These are phyloP conservation scores for Vinca major DNA, from an alignment of 305 asterid species.

Conservation along the genomic window DNA sequence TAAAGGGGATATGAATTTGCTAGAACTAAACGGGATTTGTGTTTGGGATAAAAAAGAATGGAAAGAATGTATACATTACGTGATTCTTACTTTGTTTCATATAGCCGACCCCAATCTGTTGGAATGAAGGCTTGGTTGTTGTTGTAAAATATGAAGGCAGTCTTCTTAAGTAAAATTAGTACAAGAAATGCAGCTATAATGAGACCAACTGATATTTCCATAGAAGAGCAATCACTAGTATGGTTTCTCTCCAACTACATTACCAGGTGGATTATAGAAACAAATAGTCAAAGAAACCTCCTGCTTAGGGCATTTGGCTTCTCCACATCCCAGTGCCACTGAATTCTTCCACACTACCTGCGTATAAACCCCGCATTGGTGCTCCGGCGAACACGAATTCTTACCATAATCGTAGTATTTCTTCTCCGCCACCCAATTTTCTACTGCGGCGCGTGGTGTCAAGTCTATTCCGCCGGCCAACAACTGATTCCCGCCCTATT, in stretches of 20 bases:
- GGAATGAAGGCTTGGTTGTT: too few relatives aligned
- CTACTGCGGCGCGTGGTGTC: slow-evolving; percentile 56
- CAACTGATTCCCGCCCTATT: slow-evolving; percentile 71
- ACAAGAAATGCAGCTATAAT: too few relatives aligned
- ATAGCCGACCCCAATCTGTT: too few relatives aligned
- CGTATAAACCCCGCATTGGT: slow-evolving; percentile 70
- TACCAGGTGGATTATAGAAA: slow-evolving; percentile 77
- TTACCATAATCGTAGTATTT: slow-evolving; percentile 44
- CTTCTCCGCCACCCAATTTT: slow-evolving; percentile 70
- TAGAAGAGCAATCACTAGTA: slow-evolving; percentile 26
- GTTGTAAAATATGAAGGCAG: too few relatives aligned
- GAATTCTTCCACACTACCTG: slow-evolving; percentile 87
- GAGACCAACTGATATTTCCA: too few relatives aligned
- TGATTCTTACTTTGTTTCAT: too few relatives aligned
- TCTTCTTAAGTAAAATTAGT: too few relatives aligned
- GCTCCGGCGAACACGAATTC: slow-evolving; percentile 51
- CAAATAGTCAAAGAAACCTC: slow-evolving; percentile 52
- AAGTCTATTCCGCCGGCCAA: slow-evolving; percentile 43
- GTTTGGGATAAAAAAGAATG: too few relatives aligned
- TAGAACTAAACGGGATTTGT: too few relatives aligned
- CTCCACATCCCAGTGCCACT: slow-evolving; percentile 62
- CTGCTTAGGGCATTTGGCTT: slow-evolving; percentile 40
- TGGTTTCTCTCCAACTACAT: slow-evolving; percentile 83
- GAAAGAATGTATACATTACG: too few relatives aligned
- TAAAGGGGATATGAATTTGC: too few relatives aligned